phyloP scores from a whole-genome alignment of 768 basidiomycete genomes.

The Lyophyllum decastes region DNA sequence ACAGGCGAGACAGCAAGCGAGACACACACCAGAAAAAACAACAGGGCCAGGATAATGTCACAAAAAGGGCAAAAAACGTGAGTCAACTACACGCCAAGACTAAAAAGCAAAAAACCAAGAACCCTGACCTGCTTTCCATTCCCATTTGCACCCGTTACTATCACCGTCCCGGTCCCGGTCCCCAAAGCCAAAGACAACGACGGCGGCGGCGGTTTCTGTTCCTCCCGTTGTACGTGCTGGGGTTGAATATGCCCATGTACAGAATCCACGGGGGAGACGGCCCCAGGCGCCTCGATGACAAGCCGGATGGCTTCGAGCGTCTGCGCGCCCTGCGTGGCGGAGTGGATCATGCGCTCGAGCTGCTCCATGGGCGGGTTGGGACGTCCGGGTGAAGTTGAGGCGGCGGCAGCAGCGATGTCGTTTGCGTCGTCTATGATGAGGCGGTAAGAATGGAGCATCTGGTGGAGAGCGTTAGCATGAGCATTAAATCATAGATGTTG shows the following conservation, averaged over 20 bases:
- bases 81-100: neutral
- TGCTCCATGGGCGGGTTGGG: conserved; percentile 8
- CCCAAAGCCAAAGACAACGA: too few species aligned
- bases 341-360: conserved; percentile 44
- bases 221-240: conserved; percentile 1
- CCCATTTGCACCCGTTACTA: neutral
- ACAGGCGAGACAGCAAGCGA: too few species aligned
- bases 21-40: too few species aligned
- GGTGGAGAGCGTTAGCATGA: neutral
- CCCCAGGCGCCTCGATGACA: neutral
- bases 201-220: neutral
- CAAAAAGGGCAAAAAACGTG: neutral
- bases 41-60: neutral
- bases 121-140: conserved; percentile 9
- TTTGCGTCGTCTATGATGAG: conserved; percentile 31
- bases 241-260: neutral
- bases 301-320: conserved; percentile 43
- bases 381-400: neutral
- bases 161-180: too few species aligned
- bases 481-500: neutral
- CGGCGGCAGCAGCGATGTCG: neutral
- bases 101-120: neutral
- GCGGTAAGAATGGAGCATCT: conserved; percentile 30
- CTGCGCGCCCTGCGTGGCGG: conserved; percentile 41
- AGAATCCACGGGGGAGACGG: neutral